Evolutionary conservation across 2,329 filamentous ascomycete genomes (phyloP), one percentile per base, ranked within the genome.

Genomic region (Aspergillus melleus): DNA sequence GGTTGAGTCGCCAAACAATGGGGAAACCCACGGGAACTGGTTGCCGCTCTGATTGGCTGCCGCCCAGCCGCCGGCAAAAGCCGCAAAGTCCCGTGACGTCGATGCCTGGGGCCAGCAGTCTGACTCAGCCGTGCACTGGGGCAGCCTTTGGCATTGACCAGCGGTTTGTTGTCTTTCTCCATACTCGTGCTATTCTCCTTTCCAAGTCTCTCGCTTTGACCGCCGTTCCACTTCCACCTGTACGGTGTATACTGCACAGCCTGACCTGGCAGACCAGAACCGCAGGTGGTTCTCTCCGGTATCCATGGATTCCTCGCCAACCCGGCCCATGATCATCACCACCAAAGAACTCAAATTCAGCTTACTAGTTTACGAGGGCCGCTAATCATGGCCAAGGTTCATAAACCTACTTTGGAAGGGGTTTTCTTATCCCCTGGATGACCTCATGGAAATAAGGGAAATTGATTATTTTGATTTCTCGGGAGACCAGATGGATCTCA

Each of bases 1-100:
- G 58, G 69, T 67, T 65, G 60, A 68, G 65, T 66, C 54, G 62
- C 62, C 64, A 64, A 66, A 66, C 58, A 63, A 68, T 58, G 63
- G 67, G 65, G 72, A 69, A 65, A 69, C 63, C 70, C 73, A 76
- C 72, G 74, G 74, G 74, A 70, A 68, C 63, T 57, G 60, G 36
- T 54, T 55, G 52, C 52, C 49, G 6, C 56, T 42, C 58, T 76
- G 68, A 77, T 77, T 77, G 74, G 74, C 62, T 60, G 63, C 22
- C 58, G 57, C 52, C 62, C 62, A 61, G 63, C 42, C 68, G 60
- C 74, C 75, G 75, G 73, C 66, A 71, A 72, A 74, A 72, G 66
- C 73, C 74, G 73, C 73, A 66, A 69, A 66, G 62, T 71, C 67
- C 62, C 67, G 68, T 70, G 70, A 71, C 44, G 20, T 56, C 22